Evolutionary conservation across 2,329 filamentous ascomycete species (phyloP), one percentile per base, ranked within the genome.

Genomic region (Pseudopyricularia cyperi): DNA sequence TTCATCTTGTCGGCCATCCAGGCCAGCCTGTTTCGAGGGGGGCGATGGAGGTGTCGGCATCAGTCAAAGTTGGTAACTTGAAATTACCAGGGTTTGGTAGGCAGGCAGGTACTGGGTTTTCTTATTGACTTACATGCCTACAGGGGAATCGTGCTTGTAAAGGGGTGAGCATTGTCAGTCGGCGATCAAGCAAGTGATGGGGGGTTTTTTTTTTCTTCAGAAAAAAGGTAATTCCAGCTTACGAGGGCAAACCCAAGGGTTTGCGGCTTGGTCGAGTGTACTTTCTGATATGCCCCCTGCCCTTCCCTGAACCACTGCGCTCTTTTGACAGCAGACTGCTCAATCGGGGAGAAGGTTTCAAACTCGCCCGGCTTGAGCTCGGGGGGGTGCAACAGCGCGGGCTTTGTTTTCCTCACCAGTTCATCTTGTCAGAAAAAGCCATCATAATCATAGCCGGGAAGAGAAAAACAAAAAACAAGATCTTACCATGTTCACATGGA

Each of bases 121-220:
- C n/a, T n/a, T n/a, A n/a, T 62, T 62, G 59, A 66, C 37, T 42
- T 12, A 42, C 19, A 58, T 57, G 2, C 62, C 65, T 1, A 66
- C 56, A 3, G 65, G 65, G 11, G 58, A 63, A 57, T 68, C 65
- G 2, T 58, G 56, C 11, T 42, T 12, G 11, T 11, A 42, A 19
- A 1, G 4, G 11, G 15, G 15, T 17, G n/a, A 42, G 37, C 14
- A 11, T 19, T 22, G 37, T 42, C 37, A 42, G 37, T 9, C n/a
- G n/a, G n/a, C n/a, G n/a, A n/a, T n/a, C n/a, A n/a, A n/a, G n/a
- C n/a, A n/a, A n/a, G n/a, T n/a, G n/a, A n/a, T n/a, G n/a, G n/a
- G n/a, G n/a, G n/a, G n/a, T n/a, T n/a, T n/a, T n/a, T n/a, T n/a
- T n/a, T n/a, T n/a, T n/a, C n/a, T n/a, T n/a, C 7, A 37, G 14